Evolutionary conservation across 768 basidiomycete species (phyloP).

Genomic region (Suillus ampliporus): DNA sequence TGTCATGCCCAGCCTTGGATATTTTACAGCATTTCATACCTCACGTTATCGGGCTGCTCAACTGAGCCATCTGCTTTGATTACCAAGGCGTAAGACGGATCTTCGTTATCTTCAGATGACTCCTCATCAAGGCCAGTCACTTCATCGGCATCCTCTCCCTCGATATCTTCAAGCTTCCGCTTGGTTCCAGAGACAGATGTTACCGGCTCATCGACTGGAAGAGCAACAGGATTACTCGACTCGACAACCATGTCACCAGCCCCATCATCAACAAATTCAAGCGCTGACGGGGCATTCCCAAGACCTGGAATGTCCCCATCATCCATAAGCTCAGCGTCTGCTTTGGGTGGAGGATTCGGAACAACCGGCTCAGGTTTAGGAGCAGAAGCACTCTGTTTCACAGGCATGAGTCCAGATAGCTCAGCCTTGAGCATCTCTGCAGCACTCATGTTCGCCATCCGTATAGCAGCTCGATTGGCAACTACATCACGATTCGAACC

Average conservation of each 20-base stretch:
- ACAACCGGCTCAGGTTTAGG: conserved; percentile 45
- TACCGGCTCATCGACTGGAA: conserved; percentile 28
- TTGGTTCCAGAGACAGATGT: conserved; percentile 41
- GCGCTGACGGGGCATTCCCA: conserved; percentile 30
- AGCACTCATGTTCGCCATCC: conserved; percentile 96
- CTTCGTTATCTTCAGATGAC: conserved; percentile 51
- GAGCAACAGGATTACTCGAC: conserved; percentile 13
- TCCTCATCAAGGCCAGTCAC: conserved; percentile 37
- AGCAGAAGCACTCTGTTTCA: conserved; percentile 42
- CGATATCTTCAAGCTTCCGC: conserved; percentile 50
- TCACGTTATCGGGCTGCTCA: conserved; percentile 91
- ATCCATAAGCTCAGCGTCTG: conserved; percentile 35
- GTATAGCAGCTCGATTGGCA: conserved; percentile 85
- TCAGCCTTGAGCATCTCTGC: conserved; percentile 94
- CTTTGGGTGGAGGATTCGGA: conserved; percentile 24
- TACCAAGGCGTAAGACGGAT: conserved; percentile 62
- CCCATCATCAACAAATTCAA: conserved; percentile 25
- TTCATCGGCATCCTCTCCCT: conserved; percentile 45
- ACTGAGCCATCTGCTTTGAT: conserved; percentile 93
- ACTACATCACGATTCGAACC: conserved; percentile 92
- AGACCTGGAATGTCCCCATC: conserved; percentile 42
- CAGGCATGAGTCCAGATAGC: conserved; percentile 60
- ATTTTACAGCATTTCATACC: conserved; percentile 56
- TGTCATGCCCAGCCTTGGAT: conserved; percentile 9
- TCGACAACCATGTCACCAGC: conserved; percentile 36